Evolutionary conservation across 1,284 basidiomycete genomes (phyloP), one percentile per base, ranked within the genome.

Genomic region (Papiliotrema terrestris): DNA sequence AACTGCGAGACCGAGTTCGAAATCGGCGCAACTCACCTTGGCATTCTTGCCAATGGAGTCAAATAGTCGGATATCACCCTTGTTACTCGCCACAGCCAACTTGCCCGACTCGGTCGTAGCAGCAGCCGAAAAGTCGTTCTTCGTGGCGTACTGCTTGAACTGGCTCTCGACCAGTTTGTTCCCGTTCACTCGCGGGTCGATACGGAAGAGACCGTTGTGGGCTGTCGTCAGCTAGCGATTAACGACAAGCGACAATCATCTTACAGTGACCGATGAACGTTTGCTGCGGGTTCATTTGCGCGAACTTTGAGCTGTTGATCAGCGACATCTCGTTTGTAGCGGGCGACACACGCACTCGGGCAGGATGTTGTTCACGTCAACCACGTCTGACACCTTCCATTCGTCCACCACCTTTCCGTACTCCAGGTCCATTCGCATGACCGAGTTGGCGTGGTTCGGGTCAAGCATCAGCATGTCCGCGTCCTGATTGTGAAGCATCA

Each of bases 401-500:
- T 98, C 95, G 70, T 99, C 96, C 8, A 98, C 92, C 41, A 99
- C 87, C 79, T 98, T 96, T 48, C 93, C 96, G 44, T 87, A 87
- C 75, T 95, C 91, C 60, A 98, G 84, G 75, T 98, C 96, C 83
- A 98, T 86, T 63, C 83, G 86, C 79, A 86, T 98, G 37, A 99
- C 78, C 0, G 92, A 87, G 67, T 93, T 85, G n/a, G 86, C 84
- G 52, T 93, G 86, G 37, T 77, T 72, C 1, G 91, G 87, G 70
- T 97, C 90, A 83, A 92, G 90, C 56, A 99, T 73, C 51, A 99
- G 81, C 92, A 99, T 94, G 78, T 92, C 91, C 37, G 86, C 83
- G 74, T 98, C 96, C 83, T 96, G 92, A 67, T 98, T 89, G 74
- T 98, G 95, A 36, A 98, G 80, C 95, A 98, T 98, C 71, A 95